Conservation (phyloP, 805 yeast genomes). For the Yamadazyma phyllophila region DNA sequence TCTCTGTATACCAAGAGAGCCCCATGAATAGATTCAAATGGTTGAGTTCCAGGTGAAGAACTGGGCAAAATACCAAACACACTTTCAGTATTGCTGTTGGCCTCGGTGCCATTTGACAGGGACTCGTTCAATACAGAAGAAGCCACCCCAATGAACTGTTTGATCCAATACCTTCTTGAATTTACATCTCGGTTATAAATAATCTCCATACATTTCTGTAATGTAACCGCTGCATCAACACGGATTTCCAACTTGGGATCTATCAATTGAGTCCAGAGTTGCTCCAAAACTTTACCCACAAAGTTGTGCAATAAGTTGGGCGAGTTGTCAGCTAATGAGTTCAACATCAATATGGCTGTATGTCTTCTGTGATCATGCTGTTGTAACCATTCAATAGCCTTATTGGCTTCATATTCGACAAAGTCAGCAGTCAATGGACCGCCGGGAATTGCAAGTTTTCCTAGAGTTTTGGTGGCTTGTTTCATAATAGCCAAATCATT, state of each 20-base stretch:
- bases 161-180: slow-evolving; percentile 73
- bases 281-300: slow-evolving; percentile 73
- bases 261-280: slow-evolving; percentile 83
- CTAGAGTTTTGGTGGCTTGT: slow-evolving; percentile 82
- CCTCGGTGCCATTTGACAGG: slow-evolving; percentile 2
- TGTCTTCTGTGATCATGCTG: slow-evolving; percentile 79
- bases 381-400: slow-evolving; percentile 88
- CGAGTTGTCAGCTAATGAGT: slow-evolving; percentile 80
- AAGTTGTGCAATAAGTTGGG: slow-evolving; percentile 81
- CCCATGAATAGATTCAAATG: slow-evolving; percentile 79
- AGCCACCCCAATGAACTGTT: slow-evolving; percentile 65
- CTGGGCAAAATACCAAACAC: slow-evolving; percentile 10
- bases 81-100: slow-evolving; percentile 3
- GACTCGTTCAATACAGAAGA: slow-evolving; percentile 51
- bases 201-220: slow-evolving; percentile 75
- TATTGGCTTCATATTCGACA: slow-evolving; percentile 87
- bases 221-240: slow-evolving; percentile 77
- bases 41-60: slow-evolving; percentile 16
- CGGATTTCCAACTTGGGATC: slow-evolving; percentile 76
- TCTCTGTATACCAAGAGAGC: slow-evolving; percentile 80
- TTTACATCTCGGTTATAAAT: slow-evolving; percentile 75
- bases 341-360: slow-evolving; percentile 82
- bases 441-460: slow-evolving; percentile 85
- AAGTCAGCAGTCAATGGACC: slow-evolving; percentile 88
- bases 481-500: slow-evolving; percentile 83